Base-by-base conservation (phyloP, 345 rosid genomes). In the Camelina hispida region DNA sequence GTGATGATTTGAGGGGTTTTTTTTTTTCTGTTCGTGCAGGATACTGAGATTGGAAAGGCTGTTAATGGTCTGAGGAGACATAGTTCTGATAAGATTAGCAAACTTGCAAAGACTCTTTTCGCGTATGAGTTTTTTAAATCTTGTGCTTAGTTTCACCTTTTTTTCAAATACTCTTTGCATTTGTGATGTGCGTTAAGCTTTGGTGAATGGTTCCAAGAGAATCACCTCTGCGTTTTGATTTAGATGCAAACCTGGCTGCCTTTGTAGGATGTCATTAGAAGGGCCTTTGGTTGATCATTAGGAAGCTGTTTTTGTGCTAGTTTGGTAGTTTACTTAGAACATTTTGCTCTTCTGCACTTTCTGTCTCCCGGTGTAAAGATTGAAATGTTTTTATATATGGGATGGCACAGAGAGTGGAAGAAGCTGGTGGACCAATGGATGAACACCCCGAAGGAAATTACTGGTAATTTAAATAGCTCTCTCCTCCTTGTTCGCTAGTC, bases 31-130 rank as follows among this genome's bases (percentile, higher is more conserved):
- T 78, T 71, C 25, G 64, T n/a, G 89, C 73, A 95, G 99, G 84
- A 69, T 71, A 90, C 97, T 77, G 88, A 84, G 80, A 88, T 95
- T 28, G 98, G 99, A 66, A 92, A 87, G 84, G 87, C 88, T 52
- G 96, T 95, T 71, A 89, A 85, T 85, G 70, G 80, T 6, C 80
- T 95, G 40, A 75, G 96, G 73, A 95, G 77, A 81, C 97, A 92
- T 73, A 72, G 82, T 51, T 88, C 91, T 0, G 77, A 84, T 74
- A 57, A 71, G 79, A 88, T 90, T 77, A 71, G 87, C 9, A 62
- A 81, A 42, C 92, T 89, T 64, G 85, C 91, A 1, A 83, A 82
- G 70, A 60, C 83, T 63, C 90, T 95, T 50, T 80, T 89, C 51
- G 73, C 68, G 99, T 92, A 89, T 46, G 85, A 60, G 44, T 47